phyloP scores from a whole-genome alignment of 176 grass and related monocot species.

The Triticum turgidum region DNA sequence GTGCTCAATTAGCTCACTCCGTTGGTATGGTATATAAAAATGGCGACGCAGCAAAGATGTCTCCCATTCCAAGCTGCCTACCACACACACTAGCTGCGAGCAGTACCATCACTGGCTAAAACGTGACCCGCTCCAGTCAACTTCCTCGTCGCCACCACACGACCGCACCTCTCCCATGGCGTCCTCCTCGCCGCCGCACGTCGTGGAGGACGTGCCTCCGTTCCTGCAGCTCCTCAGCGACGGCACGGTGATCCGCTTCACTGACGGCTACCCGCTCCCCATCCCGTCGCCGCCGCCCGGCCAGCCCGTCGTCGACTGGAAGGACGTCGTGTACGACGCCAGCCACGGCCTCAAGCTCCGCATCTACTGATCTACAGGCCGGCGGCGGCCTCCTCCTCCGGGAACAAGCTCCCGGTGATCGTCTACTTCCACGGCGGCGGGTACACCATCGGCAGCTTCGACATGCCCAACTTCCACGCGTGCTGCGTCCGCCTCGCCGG shows the following conservation, averaged over 20 bases:
- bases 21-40: not conserved
- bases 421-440: constrained; percentile 48
- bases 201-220: constrained; percentile 1
- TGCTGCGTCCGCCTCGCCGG: constrained; percentile 37
- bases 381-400: not conserved
- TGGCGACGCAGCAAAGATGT: not conserved
- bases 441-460: constrained; percentile 27
- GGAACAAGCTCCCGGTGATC: constrained; percentile 32
- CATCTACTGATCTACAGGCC: constrained; percentile 34
- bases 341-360: constrained; percentile 26
- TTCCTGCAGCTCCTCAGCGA: constrained; percentile 25
- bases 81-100: not conserved
- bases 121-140: not conserved
- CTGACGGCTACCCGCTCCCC: not conserved
- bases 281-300: not conserved
- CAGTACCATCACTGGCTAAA: not conserved
- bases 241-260: constrained; percentile 22
- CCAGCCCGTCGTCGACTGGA: not conserved
- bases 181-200: not conserved
- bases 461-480: constrained; percentile 16
- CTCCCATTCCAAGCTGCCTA: not conserved
- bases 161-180: not conserved
- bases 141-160: not conserved
- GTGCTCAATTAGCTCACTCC: not conserved
- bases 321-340: constrained; percentile 32